phyloP scores from a whole-genome alignment of 2,329 filamentous ascomycete genomes.

The Dactylonectria estremocensis region DNA sequence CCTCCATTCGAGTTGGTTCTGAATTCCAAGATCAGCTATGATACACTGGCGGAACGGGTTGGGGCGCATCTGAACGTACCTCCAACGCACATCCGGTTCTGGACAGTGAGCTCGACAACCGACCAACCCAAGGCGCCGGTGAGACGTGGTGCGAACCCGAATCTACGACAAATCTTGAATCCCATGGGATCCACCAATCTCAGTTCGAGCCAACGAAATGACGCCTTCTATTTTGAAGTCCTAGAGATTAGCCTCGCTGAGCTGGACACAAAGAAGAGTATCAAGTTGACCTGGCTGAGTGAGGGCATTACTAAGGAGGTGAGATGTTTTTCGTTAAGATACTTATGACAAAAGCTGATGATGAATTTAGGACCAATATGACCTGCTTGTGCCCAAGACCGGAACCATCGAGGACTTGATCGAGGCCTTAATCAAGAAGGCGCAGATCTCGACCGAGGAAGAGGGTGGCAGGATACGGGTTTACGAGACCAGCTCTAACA shows the following conservation, averaged over 20 bases:
- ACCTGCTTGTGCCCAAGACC: conserved; percentile 90
- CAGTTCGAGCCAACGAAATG: conserved; percentile 78
- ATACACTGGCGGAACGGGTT: conserved; percentile 87
- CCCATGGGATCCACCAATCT: conserved; percentile 79
- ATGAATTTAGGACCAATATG: conserved; percentile 75
- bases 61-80: conserved; percentile 83
- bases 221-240: conserved; percentile 92
- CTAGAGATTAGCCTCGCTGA: conserved; percentile 95
- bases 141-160: conserved; percentile 80
- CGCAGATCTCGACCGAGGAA: conserved; percentile 81
- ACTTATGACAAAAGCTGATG: conserved; percentile 5
- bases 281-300: conserved; percentile 87
- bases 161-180: conserved; percentile 83
- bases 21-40: conserved; percentile 91
- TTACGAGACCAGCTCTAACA: conserved; percentile 86
- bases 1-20: conserved; percentile 82
- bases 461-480: conserved; percentile 81
- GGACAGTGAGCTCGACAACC: conserved; percentile 83
- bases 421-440: conserved; percentile 83
- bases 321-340: conserved; percentile 47
- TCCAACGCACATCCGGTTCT: conserved; percentile 91
- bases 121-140: conserved; percentile 85
- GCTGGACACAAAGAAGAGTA: conserved; percentile 89
- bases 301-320: conserved; percentile 95
- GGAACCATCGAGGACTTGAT: conserved; percentile 86